These are phyloP conservation scores for Podaxis sp. DNA, from an alignment of 768 basidiomycete genomes.

Conservation along the genomic window DNA sequence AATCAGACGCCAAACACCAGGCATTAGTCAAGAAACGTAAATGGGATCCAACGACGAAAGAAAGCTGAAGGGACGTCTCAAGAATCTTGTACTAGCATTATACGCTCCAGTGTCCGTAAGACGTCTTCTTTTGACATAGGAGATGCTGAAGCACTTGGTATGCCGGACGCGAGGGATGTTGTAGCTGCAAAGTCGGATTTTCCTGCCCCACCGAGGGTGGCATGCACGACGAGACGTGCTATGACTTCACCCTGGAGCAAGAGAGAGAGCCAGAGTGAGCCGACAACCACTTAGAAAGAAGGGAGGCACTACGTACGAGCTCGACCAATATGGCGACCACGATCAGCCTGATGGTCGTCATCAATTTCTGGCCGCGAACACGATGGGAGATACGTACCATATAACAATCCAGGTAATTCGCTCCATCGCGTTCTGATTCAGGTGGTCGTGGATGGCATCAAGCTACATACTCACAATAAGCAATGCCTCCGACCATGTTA, in stretches of 20 bases:
- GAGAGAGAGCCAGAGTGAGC: not conserved
- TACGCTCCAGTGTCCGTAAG: conserved; percentile 40
- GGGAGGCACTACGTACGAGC: conserved; percentile 47
- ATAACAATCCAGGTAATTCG: conserved; percentile 71
- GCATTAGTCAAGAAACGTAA: not conserved
- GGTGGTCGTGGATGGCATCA: conserved; percentile 89
- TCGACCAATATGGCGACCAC: conserved; percentile 89
- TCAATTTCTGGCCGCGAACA: conserved; percentile 21
- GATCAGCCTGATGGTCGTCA: conserved; percentile 64
- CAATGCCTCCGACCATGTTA: not conserved
- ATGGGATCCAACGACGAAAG: not conserved
- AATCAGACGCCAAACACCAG: not conserved
- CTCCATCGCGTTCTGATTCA: conserved; percentile 88
- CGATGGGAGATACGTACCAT: conserved; percentile 34
- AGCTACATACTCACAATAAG: conserved; percentile 45
- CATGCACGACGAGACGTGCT: conserved; percentile 73
- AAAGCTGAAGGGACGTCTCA: not conserved
- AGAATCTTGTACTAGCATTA: conserved; percentile 26
- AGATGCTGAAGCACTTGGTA: conserved; percentile 12
- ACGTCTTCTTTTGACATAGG: conserved; percentile 37
- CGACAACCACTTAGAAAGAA: not conserved
- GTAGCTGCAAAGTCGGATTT: not conserved
- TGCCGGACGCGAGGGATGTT: not conserved
- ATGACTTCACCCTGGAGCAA: conserved; percentile 71
- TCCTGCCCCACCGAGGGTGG: conserved; percentile 35